Evolutionary conservation across 2,329 filamentous ascomycete genomes (phyloP).

Genomic region (Metarhizium humberi): DNA sequence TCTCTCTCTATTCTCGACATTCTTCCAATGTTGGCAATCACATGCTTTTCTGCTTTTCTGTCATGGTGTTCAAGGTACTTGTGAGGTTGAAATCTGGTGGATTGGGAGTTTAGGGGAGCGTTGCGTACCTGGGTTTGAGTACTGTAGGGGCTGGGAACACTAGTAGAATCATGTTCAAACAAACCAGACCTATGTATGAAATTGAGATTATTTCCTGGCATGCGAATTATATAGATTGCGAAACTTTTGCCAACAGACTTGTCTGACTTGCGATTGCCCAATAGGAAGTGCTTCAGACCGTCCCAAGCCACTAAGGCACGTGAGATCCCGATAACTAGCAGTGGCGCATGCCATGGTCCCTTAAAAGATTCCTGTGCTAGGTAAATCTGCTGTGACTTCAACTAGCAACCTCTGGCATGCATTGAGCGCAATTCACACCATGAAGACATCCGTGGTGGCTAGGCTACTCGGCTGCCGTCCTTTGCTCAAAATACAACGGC

Average conservation of each 20-base stretch:
- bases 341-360: not conserved
- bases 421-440: constrained; percentile 15
- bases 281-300: not conserved
- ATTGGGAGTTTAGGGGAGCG: not conserved
- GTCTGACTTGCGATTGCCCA: not conserved
- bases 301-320: not conserved
- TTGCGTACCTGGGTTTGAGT: not conserved
- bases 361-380: constrained; percentile 17
- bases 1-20: not conserved
- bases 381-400: not conserved
- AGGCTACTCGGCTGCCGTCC: constrained; percentile 33
- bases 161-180: not conserved
- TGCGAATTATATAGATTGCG: not conserved
- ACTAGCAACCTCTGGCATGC: not conserved
- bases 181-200: too few species aligned
- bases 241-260: too few species aligned
- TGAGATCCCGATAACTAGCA: not conserved
- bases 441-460: constrained; percentile 29
- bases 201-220: too few species aligned
- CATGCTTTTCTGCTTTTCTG: too few species aligned
- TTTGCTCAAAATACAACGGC: constrained; percentile 16
- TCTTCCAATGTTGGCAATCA: not conserved
- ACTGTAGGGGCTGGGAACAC: not conserved
- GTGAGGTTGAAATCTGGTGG: too few species aligned
- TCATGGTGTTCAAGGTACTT: too few species aligned